Evolutionary conservation across 1,139 yeast genomes (phyloP).

Genomic region (Kluyveromyces sp.): DNA sequence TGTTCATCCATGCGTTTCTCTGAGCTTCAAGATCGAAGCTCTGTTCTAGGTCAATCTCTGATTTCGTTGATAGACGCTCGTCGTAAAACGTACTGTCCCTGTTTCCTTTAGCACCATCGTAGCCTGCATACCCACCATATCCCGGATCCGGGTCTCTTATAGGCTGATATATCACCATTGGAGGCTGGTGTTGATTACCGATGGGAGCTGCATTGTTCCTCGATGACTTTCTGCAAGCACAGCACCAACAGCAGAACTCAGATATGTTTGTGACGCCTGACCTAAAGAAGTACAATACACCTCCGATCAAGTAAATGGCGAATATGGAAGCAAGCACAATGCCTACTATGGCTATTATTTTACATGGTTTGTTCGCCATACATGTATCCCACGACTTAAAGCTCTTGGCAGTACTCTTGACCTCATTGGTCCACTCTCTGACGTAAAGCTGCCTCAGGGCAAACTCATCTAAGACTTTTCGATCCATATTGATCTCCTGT

Average conservation of each 20-base stretch:
- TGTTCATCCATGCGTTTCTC: conserved; percentile 14
- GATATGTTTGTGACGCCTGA: conserved; percentile 36
- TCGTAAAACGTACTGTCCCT: conserved; percentile 18
- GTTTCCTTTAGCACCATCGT: conserved; percentile 10
- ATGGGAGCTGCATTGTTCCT: conserved; percentile 11
- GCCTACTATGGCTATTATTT: conserved; percentile 70
- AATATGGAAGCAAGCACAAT: conserved; percentile 48
- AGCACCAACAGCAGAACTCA: conserved; percentile 40
- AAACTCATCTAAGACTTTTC: background rate
- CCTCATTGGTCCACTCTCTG: conserved; percentile 17
- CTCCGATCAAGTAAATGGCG: conserved; percentile 36
- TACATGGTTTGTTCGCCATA: conserved; percentile 70
- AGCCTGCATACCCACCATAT: conserved; percentile 9
- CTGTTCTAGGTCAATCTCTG: conserved; percentile 27
- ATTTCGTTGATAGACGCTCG: conserved; percentile 14
- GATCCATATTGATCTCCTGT: background rate
- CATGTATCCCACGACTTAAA: conserved; percentile 71
- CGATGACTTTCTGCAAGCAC: conserved; percentile 20
- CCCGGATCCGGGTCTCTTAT: conserved; percentile 25
- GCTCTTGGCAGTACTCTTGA: conserved; percentile 42
- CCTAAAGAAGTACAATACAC: conserved; percentile 36
- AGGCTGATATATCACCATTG: conserved; percentile 29
- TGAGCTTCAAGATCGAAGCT: conserved; percentile 31
- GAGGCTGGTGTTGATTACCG: conserved; percentile 13
- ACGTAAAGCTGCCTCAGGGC: conserved; percentile 2